These are phyloP conservation scores for Starmerella bombi DNA, from an alignment of 805 yeast genomes.

Conservation along the genomic window DNA sequence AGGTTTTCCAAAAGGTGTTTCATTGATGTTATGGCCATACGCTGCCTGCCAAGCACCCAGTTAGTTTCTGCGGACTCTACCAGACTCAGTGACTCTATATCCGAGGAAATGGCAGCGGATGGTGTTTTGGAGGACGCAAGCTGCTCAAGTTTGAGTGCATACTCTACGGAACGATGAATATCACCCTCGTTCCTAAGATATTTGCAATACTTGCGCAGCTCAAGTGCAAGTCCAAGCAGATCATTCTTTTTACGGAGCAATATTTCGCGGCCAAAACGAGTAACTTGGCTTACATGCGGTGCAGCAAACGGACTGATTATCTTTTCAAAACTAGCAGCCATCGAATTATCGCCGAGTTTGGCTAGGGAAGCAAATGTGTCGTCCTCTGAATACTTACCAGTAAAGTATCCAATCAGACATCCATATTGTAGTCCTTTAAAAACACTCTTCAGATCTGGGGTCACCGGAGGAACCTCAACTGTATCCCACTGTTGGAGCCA, in stretches of 20 bases:
- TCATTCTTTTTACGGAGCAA: constrained; percentile 23
- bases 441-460: constrained; percentile 31
- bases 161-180: constrained; percentile 19
- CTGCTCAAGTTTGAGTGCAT: constrained; percentile 19
- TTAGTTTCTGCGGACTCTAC: constrained; percentile 46
- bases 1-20: neutral
- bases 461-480: neutral
- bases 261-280: constrained; percentile 13
- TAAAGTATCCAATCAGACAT: neutral
- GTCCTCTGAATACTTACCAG: neutral
- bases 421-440: constrained; percentile 39
- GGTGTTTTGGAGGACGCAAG: constrained; percentile 1
- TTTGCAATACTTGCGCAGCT: constrained; percentile 7
- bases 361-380: constrained; percentile 1
- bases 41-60: constrained; percentile 50
- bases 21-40: constrained; percentile 38
- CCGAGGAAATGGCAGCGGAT: neutral
- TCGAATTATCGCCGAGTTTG: neutral
- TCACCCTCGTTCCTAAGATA: constrained; percentile 19
- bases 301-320: neutral
- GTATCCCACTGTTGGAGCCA: constrained; percentile 62
- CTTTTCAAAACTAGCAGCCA: neutral
- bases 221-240: constrained; percentile 2
- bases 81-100: neutral
- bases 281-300: neutral